Evolutionary conservation across 2,329 filamentous ascomycete genomes (phyloP).

Genomic region (Clarireedia sp.): DNA sequence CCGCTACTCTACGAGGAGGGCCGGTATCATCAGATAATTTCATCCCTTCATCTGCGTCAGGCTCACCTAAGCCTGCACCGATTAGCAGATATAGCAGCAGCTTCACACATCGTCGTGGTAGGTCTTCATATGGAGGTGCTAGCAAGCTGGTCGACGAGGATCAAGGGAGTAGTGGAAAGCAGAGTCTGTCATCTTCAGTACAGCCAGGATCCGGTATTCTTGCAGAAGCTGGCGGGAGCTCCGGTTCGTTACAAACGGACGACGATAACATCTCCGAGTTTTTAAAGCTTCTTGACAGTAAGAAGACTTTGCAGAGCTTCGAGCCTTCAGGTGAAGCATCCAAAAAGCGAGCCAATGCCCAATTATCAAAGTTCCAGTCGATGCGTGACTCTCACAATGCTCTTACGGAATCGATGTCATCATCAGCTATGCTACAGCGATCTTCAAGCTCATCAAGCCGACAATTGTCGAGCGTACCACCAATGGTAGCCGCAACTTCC

Average conservation of each 20-base stretch:
- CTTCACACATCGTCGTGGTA: constrained; percentile 76
- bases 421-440: constrained; percentile 75
- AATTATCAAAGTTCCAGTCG: constrained; percentile 75
- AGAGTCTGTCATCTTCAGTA: constrained; percentile 61
- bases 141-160: constrained; percentile 62
- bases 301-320: constrained; percentile 79
- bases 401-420: constrained; percentile 87
- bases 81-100: constrained; percentile 89
- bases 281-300: constrained; percentile 77
- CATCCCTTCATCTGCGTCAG: constrained; percentile 57
- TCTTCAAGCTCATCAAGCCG: constrained; percentile 68
- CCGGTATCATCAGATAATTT: constrained; percentile 54
- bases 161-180: constrained; percentile 71
- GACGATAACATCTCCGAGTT: constrained; percentile 94
- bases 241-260: constrained; percentile 63
- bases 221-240: constrained; percentile 59
- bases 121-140: constrained; percentile 67
- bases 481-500: constrained; percentile 64
- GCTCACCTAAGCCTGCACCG: constrained; percentile 70
- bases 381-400: constrained; percentile 86
- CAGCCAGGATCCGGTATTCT: constrained; percentile 75
- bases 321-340: constrained; percentile 61
- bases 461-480: constrained; percentile 50
- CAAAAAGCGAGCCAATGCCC: constrained; percentile 67
- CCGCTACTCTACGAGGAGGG: constrained; percentile 61